Conservation (phyloP, 2,329 filamentous ascomycete genomes). For the Calonectria pseudoturangicola region DNA sequence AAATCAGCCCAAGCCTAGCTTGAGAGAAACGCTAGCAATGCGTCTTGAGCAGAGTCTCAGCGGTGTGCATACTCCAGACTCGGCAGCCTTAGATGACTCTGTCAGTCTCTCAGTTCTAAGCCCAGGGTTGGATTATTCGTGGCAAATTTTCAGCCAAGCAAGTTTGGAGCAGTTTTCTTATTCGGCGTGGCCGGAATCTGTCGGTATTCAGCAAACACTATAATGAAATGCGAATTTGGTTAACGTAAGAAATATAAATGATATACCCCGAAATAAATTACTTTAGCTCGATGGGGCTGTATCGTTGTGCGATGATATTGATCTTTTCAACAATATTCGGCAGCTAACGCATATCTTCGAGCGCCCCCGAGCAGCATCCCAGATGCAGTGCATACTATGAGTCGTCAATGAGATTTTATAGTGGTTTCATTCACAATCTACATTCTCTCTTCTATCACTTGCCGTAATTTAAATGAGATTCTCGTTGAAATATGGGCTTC, state of each 20-base stretch:
- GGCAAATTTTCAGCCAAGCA: slow-evolving; percentile 37
- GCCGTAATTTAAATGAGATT: too few relatives aligned
- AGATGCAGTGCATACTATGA: too few relatives aligned
- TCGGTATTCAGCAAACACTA: background rate
- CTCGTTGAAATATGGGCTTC: too few relatives aligned
- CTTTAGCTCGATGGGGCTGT: too few relatives aligned
- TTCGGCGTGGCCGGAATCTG: slow-evolving; percentile 12
- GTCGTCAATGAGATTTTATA: too few relatives aligned
- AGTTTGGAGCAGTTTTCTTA: slow-evolving; percentile 33
- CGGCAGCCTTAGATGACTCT: background rate
- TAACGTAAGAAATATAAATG: background rate
- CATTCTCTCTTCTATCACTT: too few relatives aligned
- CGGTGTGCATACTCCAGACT: slow-evolving; percentile 30
- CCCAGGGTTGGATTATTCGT: slow-evolving; percentile 33
- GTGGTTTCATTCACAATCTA: too few relatives aligned
- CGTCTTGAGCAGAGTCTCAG: slow-evolving; percentile 37
- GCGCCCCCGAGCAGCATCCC: too few relatives aligned
- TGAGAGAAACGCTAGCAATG: slow-evolving; percentile 22
- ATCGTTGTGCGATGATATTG: too few relatives aligned
- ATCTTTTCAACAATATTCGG: too few relatives aligned
- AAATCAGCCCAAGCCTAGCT: slow-evolving; percentile 22
- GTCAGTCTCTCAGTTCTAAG: slow-evolving; percentile 15
- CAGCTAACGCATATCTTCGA: too few relatives aligned
- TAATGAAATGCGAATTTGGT: background rate
- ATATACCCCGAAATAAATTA: too few relatives aligned